Conservation (phyloP, 1,284 basidiomycete genomes). For the Apiotrichum akiyoshidainum region DNA sequence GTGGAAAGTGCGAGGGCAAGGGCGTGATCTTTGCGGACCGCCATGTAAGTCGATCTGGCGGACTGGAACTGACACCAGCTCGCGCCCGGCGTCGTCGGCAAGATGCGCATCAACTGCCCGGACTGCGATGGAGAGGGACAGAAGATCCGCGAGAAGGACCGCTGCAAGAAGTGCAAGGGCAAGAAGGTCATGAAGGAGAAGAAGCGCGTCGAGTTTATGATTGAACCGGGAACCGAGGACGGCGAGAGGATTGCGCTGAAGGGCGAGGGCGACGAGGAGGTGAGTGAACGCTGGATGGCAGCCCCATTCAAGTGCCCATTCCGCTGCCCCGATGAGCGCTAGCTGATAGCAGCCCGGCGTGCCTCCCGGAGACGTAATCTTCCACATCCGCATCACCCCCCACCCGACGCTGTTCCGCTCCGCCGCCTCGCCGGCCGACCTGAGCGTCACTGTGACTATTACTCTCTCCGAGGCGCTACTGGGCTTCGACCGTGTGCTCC, state of each 20-base stretch:
- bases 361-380: conserved; percentile 82
- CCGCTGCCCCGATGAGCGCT: too few species aligned
- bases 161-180: conserved; percentile 95
- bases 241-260: conserved; percentile 79
- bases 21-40: conserved; percentile 46
- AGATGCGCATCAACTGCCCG: conserved; percentile 60
- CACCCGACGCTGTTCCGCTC: conserved; percentile 65
- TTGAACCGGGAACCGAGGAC: conserved; percentile 85
- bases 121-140: conserved; percentile 78
- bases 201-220: conserved; percentile 76
- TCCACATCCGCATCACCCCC: conserved; percentile 65
- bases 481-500: conserved; percentile 78
- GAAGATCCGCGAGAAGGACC: conserved; percentile 84
- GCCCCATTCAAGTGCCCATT: too few species aligned
- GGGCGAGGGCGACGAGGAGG: conserved; percentile 87
- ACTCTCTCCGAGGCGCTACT: conserved; percentile 88
- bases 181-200: conserved; percentile 79
- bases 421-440: conserved; percentile 26
- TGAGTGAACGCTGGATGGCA: conserved; percentile 42
- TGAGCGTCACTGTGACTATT: conserved; percentile 54
- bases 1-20: conserved; percentile 77
- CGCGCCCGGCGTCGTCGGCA: conserved; percentile 51
- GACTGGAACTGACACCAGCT: conserved; percentile 26
- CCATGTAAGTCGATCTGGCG: conserved; percentile 39
- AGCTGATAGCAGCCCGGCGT: conserved; percentile 62